A percentile compares a stretch with the other conserved stretches of the same genome.
Evolutionary conservation across 176 grass and related monocot genomes (phyloP).

Genomic region (Oryza glumipatula): DNA sequence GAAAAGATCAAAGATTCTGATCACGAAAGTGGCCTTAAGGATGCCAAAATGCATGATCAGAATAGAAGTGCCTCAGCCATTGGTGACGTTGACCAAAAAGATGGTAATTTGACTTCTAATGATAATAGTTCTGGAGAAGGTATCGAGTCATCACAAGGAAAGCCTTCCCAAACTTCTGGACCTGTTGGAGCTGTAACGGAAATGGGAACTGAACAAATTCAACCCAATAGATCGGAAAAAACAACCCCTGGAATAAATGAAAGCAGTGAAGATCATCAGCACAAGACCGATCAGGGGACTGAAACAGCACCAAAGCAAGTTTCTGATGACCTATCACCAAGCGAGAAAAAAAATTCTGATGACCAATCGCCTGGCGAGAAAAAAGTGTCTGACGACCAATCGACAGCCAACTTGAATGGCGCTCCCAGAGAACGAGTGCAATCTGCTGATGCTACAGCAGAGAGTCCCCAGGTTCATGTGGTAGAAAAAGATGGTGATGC

Average conservation of each 20-base stretch:
- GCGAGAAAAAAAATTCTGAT: background rate
- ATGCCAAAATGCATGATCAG: slow-evolving; percentile 47
- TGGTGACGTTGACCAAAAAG: slow-evolving; percentile 44
- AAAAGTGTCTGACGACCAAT: slow-evolving; percentile 52
- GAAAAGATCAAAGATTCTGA: slow-evolving; percentile 60
- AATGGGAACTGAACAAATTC: slow-evolving; percentile 45
- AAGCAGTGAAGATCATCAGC: slow-evolving; percentile 40
- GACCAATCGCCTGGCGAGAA: background rate
- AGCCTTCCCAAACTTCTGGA: slow-evolving; percentile 50
- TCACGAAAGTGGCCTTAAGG: slow-evolving; percentile 38
- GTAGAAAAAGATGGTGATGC: slow-evolving; percentile 49
- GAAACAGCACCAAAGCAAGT: slow-evolving; percentile 44
- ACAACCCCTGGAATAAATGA: slow-evolving; percentile 34
- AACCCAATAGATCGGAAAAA: slow-evolving; percentile 52
- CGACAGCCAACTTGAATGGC: slow-evolving; percentile 35
- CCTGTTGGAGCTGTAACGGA: slow-evolving; percentile 45
- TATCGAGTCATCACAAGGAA: slow-evolving; percentile 38
- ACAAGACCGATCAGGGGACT: slow-evolving; percentile 18
- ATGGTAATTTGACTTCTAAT: slow-evolving; percentile 45
- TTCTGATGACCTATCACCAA: slow-evolving; percentile 52
- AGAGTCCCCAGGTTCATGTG: slow-evolving; percentile 42
- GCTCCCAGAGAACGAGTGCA: slow-evolving; percentile 37
- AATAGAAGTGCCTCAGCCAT: slow-evolving; percentile 35
- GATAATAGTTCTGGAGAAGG: slow-evolving; percentile 45
- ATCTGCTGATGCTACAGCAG: slow-evolving; percentile 43